Evolutionary conservation across 202 grass and related monocot genomes (phyloP).

Genomic region (Saccharum hybrid): DNA sequence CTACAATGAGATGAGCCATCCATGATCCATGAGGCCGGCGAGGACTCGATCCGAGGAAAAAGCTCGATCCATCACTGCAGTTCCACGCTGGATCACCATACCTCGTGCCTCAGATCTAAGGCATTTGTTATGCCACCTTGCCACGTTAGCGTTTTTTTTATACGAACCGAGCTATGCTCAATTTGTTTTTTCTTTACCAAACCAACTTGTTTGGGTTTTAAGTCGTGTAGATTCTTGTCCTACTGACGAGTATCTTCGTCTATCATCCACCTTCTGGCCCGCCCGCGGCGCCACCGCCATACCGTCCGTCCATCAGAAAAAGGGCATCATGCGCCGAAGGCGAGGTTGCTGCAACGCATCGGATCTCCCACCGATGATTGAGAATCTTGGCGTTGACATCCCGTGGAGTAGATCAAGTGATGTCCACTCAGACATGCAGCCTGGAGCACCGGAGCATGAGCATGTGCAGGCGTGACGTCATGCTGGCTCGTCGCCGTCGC

Average conservation of each 20-base stretch:
- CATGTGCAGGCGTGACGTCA: conserved; percentile 6
- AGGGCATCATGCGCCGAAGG: neutral
- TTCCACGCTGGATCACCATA: neutral
- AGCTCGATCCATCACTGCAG: neutral
- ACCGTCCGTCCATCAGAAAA: conserved; percentile 10
- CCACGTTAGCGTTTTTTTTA: neutral
- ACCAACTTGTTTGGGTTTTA: neutral
- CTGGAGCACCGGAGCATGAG: neutral
- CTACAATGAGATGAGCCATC: neutral
- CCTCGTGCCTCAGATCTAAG: neutral
- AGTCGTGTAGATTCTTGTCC: neutral
- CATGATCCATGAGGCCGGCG: neutral
- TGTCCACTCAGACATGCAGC: neutral
- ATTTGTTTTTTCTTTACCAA: neutral
- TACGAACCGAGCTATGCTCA: neutral
- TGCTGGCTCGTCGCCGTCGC: neutral
- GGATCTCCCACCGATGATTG: neutral
- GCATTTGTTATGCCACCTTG: neutral
- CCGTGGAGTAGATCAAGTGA: neutral
- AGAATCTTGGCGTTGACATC: conserved; percentile 32
- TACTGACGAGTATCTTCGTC: neutral
- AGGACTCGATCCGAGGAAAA: neutral
- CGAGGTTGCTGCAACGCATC: neutral
- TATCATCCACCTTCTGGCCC: neutral
- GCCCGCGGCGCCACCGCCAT: neutral